Percentiles rank a stretch among this genome's conserved stretches.
Conservation (phyloP, 1,139 yeast genomes). For the Blastobotrys arbuscula region DNA sequence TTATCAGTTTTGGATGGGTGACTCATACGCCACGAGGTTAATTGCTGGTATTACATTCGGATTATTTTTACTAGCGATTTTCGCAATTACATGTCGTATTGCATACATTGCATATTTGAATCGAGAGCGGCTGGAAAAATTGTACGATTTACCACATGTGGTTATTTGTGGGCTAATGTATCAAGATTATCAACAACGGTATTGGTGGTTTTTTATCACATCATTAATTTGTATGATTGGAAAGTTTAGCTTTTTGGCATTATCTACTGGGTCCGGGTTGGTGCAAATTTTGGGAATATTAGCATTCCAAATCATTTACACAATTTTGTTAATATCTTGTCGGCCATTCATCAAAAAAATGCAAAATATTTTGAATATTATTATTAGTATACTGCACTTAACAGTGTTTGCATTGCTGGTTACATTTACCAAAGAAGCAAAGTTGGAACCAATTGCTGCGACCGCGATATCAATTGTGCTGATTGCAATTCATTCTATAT, state of each 20-base stretch:
- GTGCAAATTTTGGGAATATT: constrained; percentile 1
- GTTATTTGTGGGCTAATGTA: constrained; percentile 1
- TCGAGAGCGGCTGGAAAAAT: background rate
- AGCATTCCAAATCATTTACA: background rate
- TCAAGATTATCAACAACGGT: background rate
- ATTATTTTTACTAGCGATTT: constrained; percentile 23
- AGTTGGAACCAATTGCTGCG: background rate
- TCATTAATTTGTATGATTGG: background rate
- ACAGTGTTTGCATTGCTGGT: background rate
- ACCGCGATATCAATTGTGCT: constrained; percentile 1
- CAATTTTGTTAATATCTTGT: background rate
- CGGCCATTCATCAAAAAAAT: constrained; percentile 1
- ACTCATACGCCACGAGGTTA: constrained; percentile 32
- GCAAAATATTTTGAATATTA: background rate
- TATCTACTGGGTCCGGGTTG: background rate
- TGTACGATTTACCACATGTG: constrained; percentile 1
- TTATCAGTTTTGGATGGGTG: constrained; percentile 32
- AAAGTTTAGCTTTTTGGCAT: background rate
- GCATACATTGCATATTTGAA: constrained; percentile 2
- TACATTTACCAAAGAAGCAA: background rate
- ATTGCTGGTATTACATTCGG: constrained; percentile 32
- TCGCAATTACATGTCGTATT: background rate
- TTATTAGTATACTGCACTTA: background rate
- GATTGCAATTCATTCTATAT: constrained; percentile 2
- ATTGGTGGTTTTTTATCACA: constrained; percentile 10